Evolutionary conservation across 768 basidiomycete species (phyloP), one percentile per base, ranked within the genome.

Genomic region (Lentinula raphanica): DNA sequence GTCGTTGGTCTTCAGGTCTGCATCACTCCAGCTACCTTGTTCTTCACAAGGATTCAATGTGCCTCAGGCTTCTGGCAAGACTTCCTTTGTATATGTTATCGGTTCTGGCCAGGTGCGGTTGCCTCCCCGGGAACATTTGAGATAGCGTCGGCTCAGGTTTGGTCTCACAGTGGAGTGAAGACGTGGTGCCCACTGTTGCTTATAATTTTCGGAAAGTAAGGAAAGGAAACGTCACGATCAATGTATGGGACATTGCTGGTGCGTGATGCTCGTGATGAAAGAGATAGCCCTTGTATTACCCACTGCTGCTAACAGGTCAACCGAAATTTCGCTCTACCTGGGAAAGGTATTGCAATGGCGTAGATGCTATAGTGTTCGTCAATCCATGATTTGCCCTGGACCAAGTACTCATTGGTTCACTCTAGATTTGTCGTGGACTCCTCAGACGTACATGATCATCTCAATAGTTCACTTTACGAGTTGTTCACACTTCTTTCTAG

Each of bases 191-290:
- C 0, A 97, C 94, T 1, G 90, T 97, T 21, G 92, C 94, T 6
- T 97, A 94, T 77, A 94, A 94, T 64, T 86, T 94, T 65, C 81
- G 91, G 19, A 92, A 91, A 69, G 86, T 96, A 12, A 78, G 87
- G 61, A 93, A 92, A 66, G 93, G 92, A 12, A 95, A 93, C 59
- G 86, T 96, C 1, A 92, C 90, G 0, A 76, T 97, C 67, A 96
- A 94, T 70, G 85, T 97, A 49, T 97, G 94, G 94, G 94, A 97
- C 70, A 90, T 97, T 38, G 94, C 94, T 61, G 93, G 88, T 91
- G 61, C 64, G 83, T 63, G 58, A 8, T 55, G n/a, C 28, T 7
- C 9, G 3, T 6, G 29, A 29, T 54, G 21, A 46, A 46, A n/a
- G 21, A 48, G 29, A 48, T n/a, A 60, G 57, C n/a, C n/a, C n/a